Evolutionary conservation across 2,329 filamentous ascomycete genomes (phyloP).

Genomic region (Beauveria sp.): DNA sequence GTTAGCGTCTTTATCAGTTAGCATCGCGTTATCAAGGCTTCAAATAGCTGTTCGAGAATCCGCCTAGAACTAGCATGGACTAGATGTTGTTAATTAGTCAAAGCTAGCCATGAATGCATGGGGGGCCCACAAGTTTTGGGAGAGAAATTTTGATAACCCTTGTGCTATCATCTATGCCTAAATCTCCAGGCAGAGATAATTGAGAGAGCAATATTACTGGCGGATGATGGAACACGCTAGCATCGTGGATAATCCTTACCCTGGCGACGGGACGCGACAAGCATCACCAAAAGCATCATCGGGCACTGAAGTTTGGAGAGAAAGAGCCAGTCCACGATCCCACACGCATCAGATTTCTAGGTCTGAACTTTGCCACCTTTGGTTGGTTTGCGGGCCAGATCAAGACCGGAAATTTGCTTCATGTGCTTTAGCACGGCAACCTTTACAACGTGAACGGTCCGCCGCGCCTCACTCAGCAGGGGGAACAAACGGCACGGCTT

Average conservation of each 20-base stretch:
- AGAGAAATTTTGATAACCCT: not conserved
- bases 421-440: not conserved
- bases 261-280: not conserved
- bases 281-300: not conserved
- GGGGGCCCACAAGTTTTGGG: not conserved
- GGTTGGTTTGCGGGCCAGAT: not conserved
- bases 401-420: not conserved
- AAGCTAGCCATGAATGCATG: no score
- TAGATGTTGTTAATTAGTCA: not conserved
- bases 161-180: not conserved
- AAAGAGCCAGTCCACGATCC: not conserved
- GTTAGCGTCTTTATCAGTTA: not conserved
- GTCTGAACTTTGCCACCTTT: not conserved
- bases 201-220: not conserved
- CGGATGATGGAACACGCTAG: not conserved
- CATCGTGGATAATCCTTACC: not conserved
- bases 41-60: not conserved
- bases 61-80: not conserved
- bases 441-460: not conserved
- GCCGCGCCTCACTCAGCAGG: no score
- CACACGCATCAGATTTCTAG: not conserved
- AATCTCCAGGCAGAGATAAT: not conserved
- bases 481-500: no score
- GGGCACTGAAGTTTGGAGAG: not conserved
- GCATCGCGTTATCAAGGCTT: not conserved